Base-by-base conservation (phyloP, 2,329 filamentous ascomycete genomes). In the Hymenoscyphus salicellus region DNA sequence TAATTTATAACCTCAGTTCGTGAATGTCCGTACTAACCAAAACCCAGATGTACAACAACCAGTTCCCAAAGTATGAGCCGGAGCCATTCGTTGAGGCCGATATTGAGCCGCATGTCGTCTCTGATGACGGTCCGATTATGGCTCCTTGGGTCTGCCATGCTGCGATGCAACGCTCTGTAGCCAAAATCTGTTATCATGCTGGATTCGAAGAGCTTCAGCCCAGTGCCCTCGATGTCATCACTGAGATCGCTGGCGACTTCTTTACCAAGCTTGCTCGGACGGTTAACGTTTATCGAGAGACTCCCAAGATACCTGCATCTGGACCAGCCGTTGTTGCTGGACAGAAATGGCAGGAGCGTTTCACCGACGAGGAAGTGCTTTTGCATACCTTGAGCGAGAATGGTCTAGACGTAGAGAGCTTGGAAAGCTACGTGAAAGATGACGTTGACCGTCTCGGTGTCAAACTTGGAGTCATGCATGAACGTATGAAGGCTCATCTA, bases 181-280 rank as follows among this genome's bases (percentile, higher is more conserved):
- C 90, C 64, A 96, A 98, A 78, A 87, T 99, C 56, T 94, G 97
- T 73, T 99, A 97, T 74, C 92, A 97, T 75, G 91, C 93, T 49
- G 95, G 95, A 0, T 99, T 98, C 69, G 95, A 99, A 77, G 95
- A 99, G 75, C 91, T 96, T 68, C 95, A 99, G 75, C 95, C 95
- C 16, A 96, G 93, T 49, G 94, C 95, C 32, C 81, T 99, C 33
- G 95, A 99, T 71, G 86, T 91, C 0, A 86, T 96, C 43, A 97
- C 95, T 0, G 93, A 97, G 71, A 86, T 97, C 61, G 93, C 93
- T 0, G 88, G 88, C 2, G 91, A 96, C 71, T 99, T 94, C 75
- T 97, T 99, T 73, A 84, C 87, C 64, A 96, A 96, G 75, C 82
- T 99, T 10, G 87, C 89, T 17, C 84, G 85, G 65, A 93, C 91